A percentile compares a stretch with the other conserved stretches of the same genome.
These are phyloP conservation scores for Geotrichum histeridarum DNA, from an alignment of 1,139 yeast species.

Conservation along the genomic window DNA sequence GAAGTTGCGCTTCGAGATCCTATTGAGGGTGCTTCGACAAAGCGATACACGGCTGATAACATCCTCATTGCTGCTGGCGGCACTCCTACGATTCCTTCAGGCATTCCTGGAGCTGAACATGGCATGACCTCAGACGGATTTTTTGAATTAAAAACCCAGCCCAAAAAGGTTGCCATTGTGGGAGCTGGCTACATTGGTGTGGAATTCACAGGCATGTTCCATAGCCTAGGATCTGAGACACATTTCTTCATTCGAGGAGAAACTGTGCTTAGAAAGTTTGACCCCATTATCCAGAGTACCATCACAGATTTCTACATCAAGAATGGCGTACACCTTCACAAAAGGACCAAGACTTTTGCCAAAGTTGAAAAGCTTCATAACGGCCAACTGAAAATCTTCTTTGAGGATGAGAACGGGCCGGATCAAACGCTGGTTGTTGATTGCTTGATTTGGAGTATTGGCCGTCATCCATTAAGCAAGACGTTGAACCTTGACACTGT, in stretches of 20 bases:
- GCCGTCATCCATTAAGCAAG: slow-evolving; percentile 71
- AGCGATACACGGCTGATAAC: slow-evolving; percentile 70
- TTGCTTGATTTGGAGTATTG: slow-evolving; percentile 84
- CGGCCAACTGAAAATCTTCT: slow-evolving; percentile 49
- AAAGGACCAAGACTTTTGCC: slow-evolving; percentile 50
- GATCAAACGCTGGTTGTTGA: slow-evolving; percentile 47
- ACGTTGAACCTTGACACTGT: slow-evolving; percentile 65
- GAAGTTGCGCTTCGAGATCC: slow-evolving; percentile 54
- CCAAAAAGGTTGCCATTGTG: slow-evolving; percentile 87
- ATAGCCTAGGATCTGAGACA: slow-evolving; percentile 78
- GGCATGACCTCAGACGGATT: slow-evolving; percentile 94
- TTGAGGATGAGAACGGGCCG: slow-evolving; percentile 1
- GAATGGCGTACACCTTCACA: slow-evolving; percentile 76
- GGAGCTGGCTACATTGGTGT: slow-evolving; percentile 98
- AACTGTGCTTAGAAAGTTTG: slow-evolving; percentile 81
- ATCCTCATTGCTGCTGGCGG: slow-evolving; percentile 93
- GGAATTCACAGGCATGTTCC: slow-evolving; percentile 89
- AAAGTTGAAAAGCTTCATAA: slow-evolving; percentile 55
- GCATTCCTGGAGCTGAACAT: slow-evolving; percentile 70
- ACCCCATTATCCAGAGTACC: slow-evolving; percentile 69
- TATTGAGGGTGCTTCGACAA: slow-evolving; percentile 42
- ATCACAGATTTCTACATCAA: slow-evolving; percentile 73
- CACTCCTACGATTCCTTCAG: slow-evolving; percentile 61
- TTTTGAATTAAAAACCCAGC: slow-evolving; percentile 72
- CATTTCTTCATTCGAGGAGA: slow-evolving; percentile 86